Evolutionary conservation across 148 eudicot species (phyloP), one percentile per base, ranked within the genome.

Genomic region (Salicornia ramosissima): DNA sequence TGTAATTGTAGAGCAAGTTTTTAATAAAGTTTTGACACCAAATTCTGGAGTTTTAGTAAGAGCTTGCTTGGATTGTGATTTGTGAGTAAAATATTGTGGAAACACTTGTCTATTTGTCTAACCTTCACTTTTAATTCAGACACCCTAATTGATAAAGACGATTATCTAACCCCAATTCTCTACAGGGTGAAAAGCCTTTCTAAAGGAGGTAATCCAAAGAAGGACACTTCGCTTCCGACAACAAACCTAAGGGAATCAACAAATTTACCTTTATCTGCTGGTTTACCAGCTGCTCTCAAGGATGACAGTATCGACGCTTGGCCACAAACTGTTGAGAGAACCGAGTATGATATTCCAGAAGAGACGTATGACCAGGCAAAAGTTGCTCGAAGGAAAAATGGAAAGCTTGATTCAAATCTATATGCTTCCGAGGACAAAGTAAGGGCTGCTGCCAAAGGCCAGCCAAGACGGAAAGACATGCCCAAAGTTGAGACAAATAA

Each of bases 151-250:
- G n/a, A n/a, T n/a, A n/a, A n/a, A n/a, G n/a, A n/a, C n/a, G n/a
- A n/a, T n/a, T n/a, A n/a, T n/a, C n/a, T 25, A 33, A 33, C 15
- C 33, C 53, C n/a, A 19, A 52, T 42, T 63, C 28, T 67, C 61
- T 52, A 52, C 49, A 94, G 99, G 87, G 99, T 90, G 76, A 94
- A 94, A 87, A 91, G 99, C 70, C 97, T 94, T 65, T 94, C 99
- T 5, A 94, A 90, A 82, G 96, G 99, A 68, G 84, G 74, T 80
- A 83, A 76, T 63, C 75, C 88, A 64, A 94, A 87, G 79, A 94
- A 88, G 76, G 97, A 94, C 29, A 73, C 64, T 57, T 42, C 73
- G 25, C 79, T 83, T 67, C 75, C 89, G 13, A 79, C 91, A 30
- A 18, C 80, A 58, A 91, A 87, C 70, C 62, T 85, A 76, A 84